Base-by-base conservation (phyloP, 1,139 yeast species). In the Citeromyces hawaiiensis region DNA sequence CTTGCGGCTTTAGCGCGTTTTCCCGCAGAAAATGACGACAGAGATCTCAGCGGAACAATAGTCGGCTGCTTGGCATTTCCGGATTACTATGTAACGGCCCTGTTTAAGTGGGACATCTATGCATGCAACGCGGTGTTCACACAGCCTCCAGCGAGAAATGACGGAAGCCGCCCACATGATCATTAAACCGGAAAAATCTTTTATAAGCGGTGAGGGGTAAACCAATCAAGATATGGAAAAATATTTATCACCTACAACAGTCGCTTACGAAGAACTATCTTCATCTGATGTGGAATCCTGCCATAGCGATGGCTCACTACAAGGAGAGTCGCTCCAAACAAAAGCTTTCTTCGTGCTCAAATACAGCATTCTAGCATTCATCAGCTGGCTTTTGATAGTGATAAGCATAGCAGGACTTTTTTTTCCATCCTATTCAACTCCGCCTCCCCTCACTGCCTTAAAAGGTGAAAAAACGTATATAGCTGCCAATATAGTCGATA, bases 51-150 rank as follows among this genome's bases (percentile, higher is more conserved):
- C 5, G 13, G 13, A 30, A 5, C 4, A 5, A 16, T 16, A 13
- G 9, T 29, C 16, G 34, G n/a, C 7, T 3, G 10, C 17, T 16
- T 30, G 8, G 34, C 27, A 11, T 3, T 7, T 3, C 3, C 7
- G 10, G 4, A 16, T 30, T 30, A 16, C 15, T 14, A 16, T 16
- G 34, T 13, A 30, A 30, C 34, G 34, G 34, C 34, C 34, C 16
- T 10, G 34, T 3, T 3, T 3, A 9, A 30, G 16, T 14, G 34
- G 34, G 34, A 30, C 8, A 30, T 14, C 13, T 7, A 5, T 9
- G n/a, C 8, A 30, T 30, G 34, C 34, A 30, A 30, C 34, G 34
- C 34, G 34, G 34, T 30, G 17, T 16, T 6, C 34, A 30, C 34
- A 30, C 34, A 30, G 34, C 34, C 34, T 10, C 34, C 8, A 9